Base-by-base conservation (phyloP, 2,329 filamentous ascomycete genomes). In the Fragosphaeria purpurea region DNA sequence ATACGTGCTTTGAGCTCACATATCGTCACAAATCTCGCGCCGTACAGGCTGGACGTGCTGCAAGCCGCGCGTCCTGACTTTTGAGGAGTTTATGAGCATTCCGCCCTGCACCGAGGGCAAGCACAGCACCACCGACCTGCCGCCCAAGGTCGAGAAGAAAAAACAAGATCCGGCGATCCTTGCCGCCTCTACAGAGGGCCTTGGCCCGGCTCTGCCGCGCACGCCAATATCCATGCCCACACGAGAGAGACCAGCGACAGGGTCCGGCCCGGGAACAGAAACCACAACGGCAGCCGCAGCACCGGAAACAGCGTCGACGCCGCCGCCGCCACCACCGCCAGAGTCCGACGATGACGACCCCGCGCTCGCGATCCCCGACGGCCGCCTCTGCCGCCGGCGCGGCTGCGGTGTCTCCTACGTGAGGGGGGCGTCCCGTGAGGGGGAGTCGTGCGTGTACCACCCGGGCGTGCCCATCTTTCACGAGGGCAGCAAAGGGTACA, bases 401-500 rank as follows among this genome's bases (percentile, higher is more conserved):
- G 83, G 77, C 4, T 98, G 93, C 65, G 81, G 80, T 9, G 70
- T 70, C 12, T 73, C 70, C 41, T 94, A 89, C 67, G 76, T 74
- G 50, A 77, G 77, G 55, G 78, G 77, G 0, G 64, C 71, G 42
- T 67, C 71, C 37, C 73, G 86, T 57, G 80, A 85, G 35, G 78
- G 74, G 1, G 90, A 96, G 71, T 75, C 80, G 54, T 98, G 93
- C 64, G 76, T 87, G 44, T 84, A 95, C 63, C 93, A 98, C 68
- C 90, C 93, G 0, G 93, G 93, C 5, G 80, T 78, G 30, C 88
- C 93, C 31, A 84, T 98, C 58, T 98, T 98, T 71, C 93, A 98
- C 66, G 93, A 98, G 72, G 93, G 93, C 38, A 95, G 88, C 70
- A 98, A 98, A 73, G 93, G 93, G 1, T 98, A 93, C 76, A 89